These are phyloP conservation scores for Botrytis aclada DNA, from an alignment of 2,329 filamentous ascomycete species.

Conservation along the genomic window DNA sequence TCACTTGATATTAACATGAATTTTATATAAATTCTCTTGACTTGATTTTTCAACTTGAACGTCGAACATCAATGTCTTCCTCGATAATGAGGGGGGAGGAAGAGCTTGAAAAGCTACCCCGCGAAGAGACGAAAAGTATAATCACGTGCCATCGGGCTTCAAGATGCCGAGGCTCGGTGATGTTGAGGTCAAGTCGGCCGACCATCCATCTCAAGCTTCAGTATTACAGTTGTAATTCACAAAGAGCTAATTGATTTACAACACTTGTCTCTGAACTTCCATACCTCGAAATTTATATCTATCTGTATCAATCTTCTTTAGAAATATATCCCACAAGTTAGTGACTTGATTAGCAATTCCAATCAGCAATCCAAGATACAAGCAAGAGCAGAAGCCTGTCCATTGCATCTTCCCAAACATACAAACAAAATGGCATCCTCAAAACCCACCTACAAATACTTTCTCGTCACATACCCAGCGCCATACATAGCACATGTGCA, in stretches of 20 bases:
- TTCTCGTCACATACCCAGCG: slow-evolving; percentile 65
- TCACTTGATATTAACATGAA: background rate
- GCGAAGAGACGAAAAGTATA: background rate
- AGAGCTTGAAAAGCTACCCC: background rate
- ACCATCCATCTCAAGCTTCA: background rate
- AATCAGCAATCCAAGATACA: background rate
- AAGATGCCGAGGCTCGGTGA: slow-evolving; percentile 9
- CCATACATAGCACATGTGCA: slow-evolving; percentile 84
- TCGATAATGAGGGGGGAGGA: background rate
- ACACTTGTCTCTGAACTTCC: background rate
- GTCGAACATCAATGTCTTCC: background rate
- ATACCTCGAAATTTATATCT: background rate
- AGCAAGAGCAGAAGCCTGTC: background rate
- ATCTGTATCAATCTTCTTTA: background rate
- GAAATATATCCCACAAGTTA: background rate
- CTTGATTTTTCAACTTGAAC: background rate
- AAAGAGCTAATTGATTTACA: background rate
- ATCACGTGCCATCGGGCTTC: background rate
- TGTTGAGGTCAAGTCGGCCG: background rate
- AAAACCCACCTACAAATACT: slow-evolving; percentile 29
- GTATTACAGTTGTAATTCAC: background rate
- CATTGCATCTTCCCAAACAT: background rate
- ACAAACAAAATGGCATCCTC: slow-evolving; percentile 22
- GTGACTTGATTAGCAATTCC: background rate
- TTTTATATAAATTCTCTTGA: background rate